Percentiles rank a stretch among this genome's conserved stretches.
Evolutionary conservation across 441 rosid species (phyloP).

Genomic region (Melastoma candidum): DNA sequence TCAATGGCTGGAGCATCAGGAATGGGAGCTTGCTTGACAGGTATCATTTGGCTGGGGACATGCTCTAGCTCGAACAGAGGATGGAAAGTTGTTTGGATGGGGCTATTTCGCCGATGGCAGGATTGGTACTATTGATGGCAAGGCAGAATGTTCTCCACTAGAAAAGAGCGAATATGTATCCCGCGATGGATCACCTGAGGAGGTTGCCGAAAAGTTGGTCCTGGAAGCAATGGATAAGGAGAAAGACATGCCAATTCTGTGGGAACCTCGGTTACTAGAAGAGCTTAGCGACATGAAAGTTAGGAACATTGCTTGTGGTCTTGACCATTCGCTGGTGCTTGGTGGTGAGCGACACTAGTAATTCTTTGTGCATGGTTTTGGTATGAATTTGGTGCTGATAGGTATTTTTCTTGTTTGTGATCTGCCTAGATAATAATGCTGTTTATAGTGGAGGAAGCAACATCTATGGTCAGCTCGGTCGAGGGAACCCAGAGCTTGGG

Average conservation of each 20-base stretch:
- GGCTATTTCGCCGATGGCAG: conserved; percentile 92
- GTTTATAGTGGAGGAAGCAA: conserved; percentile 80
- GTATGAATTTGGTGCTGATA: conserved; percentile 6
- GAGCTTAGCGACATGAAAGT: conserved; percentile 42
- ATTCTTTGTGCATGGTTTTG: background rate
- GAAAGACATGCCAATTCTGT: conserved; percentile 67
- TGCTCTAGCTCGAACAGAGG: conserved; percentile 58
- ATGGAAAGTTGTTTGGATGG: conserved; percentile 81
- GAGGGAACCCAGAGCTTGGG: conserved; percentile 46
- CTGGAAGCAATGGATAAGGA: conserved; percentile 67
- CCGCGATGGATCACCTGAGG: conserved; percentile 22
- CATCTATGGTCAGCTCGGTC: conserved; percentile 69
- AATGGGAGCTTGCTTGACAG: conserved; percentile 27
- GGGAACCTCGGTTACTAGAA: conserved; percentile 72
- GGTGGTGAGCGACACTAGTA: conserved; percentile 38
- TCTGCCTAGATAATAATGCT: conserved; percentile 50
- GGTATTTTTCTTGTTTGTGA: background rate
- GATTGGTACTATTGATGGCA: conserved; percentile 49
- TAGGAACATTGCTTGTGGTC: conserved; percentile 68
- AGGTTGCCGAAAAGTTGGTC: conserved; percentile 53
- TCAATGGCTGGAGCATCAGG: background rate
- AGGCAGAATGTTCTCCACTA: conserved; percentile 36
- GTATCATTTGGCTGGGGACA: conserved; percentile 97
- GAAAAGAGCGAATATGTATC: conserved; percentile 28
- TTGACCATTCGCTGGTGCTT: conserved; percentile 83